phyloP scores from a whole-genome alignment of 768 basidiomycete species.

The Chlorophyllum brunneum region DNA sequence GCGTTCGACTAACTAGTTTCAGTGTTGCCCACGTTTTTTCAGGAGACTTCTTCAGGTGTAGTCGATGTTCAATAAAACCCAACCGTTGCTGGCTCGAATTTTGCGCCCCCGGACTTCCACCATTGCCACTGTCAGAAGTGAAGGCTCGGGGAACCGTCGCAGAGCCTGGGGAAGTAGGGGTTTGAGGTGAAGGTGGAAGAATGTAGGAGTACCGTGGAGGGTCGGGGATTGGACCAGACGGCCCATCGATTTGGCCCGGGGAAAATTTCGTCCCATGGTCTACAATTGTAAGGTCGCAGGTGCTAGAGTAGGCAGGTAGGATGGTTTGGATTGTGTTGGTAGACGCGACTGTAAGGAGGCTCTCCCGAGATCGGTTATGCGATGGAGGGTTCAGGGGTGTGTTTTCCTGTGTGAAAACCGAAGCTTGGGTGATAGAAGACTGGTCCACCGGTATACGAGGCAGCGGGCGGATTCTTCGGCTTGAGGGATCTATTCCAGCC shows the following conservation, averaged over 20 bases:
- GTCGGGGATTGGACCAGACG: not conserved
- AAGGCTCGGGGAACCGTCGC: not conserved
- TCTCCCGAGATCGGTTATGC: not conserved
- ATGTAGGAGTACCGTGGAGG: not conserved
- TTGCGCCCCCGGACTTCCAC: not conserved
- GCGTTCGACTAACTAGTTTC: slow-evolving; percentile 15
- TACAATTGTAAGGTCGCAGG: not conserved
- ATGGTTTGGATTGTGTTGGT: not conserved
- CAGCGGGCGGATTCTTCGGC: not conserved
- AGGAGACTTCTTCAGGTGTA: slow-evolving; percentile 1
- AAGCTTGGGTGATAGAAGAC: not conserved
- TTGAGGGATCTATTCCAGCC: too few species aligned
- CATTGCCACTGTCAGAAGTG: not conserved
- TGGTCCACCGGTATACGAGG: not conserved
- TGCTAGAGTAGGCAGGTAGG: not conserved
- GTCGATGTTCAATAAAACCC: not conserved
- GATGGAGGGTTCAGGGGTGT: too few species aligned
- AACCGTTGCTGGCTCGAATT: not conserved
- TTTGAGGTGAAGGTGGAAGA: not conserved
- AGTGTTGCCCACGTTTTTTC: slow-evolving; percentile 17
- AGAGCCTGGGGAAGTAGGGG: not conserved
- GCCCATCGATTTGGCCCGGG: not conserved
- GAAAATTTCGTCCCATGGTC: not conserved
- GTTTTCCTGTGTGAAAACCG: not conserved
- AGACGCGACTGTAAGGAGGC: not conserved